A percentile compares a stretch with the other conserved stretches of the same genome.
phyloP scores from a whole-genome alignment of 78 protist species.

The Dictyostelium capitatum region DNA sequence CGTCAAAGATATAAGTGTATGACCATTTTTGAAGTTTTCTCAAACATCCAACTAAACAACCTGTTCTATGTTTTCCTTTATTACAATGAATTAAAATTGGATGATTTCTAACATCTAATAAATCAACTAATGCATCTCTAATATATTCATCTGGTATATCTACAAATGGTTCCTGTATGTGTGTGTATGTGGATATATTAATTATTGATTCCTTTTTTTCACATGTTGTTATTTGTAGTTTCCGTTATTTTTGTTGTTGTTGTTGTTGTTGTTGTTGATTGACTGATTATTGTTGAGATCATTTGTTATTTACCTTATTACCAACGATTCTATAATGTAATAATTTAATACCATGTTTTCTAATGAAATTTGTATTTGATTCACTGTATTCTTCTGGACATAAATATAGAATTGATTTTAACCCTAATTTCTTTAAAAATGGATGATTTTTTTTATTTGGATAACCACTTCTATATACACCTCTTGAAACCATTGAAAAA shows the following conservation, averaged over 20 bases:
- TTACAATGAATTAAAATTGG: slow-evolving; percentile 95
- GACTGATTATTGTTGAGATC: too few relatives aligned
- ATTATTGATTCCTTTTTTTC: background rate
- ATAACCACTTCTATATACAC: slow-evolving; percentile 93
- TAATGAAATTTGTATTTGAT: slow-evolving; percentile 79
- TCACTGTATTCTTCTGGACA: slow-evolving; percentile 86
- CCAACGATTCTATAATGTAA: slow-evolving; percentile 90
- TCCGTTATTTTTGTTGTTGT: too few relatives aligned
- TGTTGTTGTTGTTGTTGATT: too few relatives aligned
- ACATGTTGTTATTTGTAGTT: too few relatives aligned
- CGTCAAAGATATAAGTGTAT: slow-evolving; percentile 89
- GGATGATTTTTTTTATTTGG: slow-evolving; percentile 90
- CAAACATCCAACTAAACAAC: slow-evolving; percentile 94
- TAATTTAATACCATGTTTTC: slow-evolving; percentile 78
- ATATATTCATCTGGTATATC: slow-evolving; percentile 91
- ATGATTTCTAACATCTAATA: slow-evolving; percentile 90
- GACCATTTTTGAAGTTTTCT: slow-evolving; percentile 93
- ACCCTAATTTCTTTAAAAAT: slow-evolving; percentile 88
- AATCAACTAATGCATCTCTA: slow-evolving; percentile 84
- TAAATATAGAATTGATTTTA: slow-evolving; percentile 84
- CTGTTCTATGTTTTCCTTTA: slow-evolving; percentile 96
- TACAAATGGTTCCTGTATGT: slow-evolving; percentile 93
- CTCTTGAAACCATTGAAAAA: slow-evolving; percentile 90
- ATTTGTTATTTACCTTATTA: slow-evolving; percentile 45
- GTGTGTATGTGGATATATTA: background rate